These are phyloP conservation scores for Coemansia furcata DNA, from an alignment of 192 early-diverging fungal species.

Conservation along the genomic window DNA sequence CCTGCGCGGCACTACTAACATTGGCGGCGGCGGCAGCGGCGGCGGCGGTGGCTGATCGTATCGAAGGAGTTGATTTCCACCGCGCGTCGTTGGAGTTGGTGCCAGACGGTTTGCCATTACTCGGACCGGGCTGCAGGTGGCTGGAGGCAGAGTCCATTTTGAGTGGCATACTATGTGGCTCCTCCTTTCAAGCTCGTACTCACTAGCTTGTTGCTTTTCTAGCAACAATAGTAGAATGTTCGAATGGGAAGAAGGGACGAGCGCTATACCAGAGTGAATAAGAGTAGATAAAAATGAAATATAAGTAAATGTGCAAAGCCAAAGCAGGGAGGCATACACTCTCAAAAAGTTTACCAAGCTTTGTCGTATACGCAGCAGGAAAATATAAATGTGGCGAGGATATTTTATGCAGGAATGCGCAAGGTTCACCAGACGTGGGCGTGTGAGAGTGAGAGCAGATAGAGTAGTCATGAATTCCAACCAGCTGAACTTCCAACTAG, in stretches of 20 bases:
- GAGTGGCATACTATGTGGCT: background rate
- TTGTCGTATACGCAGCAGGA: background rate
- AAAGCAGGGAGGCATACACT: background rate
- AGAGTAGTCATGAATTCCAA: background rate
- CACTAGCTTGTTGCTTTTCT: background rate
- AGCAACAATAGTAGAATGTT: background rate
- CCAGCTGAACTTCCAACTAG: background rate
- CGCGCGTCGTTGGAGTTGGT: background rate
- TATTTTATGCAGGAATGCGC: background rate
- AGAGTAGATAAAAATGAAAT: background rate
- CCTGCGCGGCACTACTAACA: background rate
- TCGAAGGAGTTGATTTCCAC: background rate
- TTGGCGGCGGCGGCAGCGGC: background rate
- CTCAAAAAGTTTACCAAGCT: background rate
- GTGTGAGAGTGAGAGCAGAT: background rate
- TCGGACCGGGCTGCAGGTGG: background rate
- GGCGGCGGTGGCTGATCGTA: background rate
- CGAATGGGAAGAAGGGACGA: background rate
- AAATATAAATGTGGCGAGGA: background rate
- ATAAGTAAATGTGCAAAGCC: background rate
- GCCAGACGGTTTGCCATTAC: background rate
- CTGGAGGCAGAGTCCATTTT: constrained; percentile 4
- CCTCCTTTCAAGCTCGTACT: background rate
- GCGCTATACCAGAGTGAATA: background rate
- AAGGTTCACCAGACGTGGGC: background rate